Evolutionary conservation across 345 rosid genomes (phyloP), one percentile per base, ranked within the genome.

Genomic region (Cochlearia excelsa): DNA sequence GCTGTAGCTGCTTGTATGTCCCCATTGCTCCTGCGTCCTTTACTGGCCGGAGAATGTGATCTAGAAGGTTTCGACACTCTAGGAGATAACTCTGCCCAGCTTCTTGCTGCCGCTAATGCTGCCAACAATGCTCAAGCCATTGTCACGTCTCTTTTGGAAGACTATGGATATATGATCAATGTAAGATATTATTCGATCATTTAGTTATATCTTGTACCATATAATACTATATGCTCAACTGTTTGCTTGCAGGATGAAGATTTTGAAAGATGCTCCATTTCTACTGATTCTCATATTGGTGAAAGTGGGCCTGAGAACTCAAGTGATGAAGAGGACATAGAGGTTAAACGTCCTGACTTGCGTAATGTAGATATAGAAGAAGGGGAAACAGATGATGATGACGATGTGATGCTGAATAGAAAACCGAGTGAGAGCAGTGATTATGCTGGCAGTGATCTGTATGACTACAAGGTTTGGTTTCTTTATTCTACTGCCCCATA

Each of bases 1-100:
- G 99, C 99, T 47, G 97, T 93, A 58, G 97, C 97, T 69, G 95
- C 99, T 63, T 93, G 99, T 86, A 93, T 89, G 99, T 95, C 99
- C 44, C 97, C 99, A 48, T 81, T 93, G 77, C 88, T 93, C 29
- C 66, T 93, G 73, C 97, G 94, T 44, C 97, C 99, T 72, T 64
- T 93, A 46, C 73, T 93, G 71, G 99, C 94, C 27, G 97, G 97
- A 76, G 95, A 89, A 84, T 93, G 97, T 68, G 99, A 89, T 79
- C 74, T 82, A 66, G 97, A 89, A 60, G 95, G 91, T 69, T 89
- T 85, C 59, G 97, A 89, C 68, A 54, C 69, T 48, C 81, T 77
- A 62, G 94, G 83, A 55, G 97, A 89, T 74, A 87, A 77, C 72
- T 85, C 97, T 59, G 88, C 97, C 29, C 97, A 89, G 83, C 95